Percentiles rank a stretch among this genome's conserved stretches.
These are phyloP conservation scores for Lyophyllum shimeji DNA, from an alignment of 768 basidiomycete genomes.

Conservation along the genomic window DNA sequence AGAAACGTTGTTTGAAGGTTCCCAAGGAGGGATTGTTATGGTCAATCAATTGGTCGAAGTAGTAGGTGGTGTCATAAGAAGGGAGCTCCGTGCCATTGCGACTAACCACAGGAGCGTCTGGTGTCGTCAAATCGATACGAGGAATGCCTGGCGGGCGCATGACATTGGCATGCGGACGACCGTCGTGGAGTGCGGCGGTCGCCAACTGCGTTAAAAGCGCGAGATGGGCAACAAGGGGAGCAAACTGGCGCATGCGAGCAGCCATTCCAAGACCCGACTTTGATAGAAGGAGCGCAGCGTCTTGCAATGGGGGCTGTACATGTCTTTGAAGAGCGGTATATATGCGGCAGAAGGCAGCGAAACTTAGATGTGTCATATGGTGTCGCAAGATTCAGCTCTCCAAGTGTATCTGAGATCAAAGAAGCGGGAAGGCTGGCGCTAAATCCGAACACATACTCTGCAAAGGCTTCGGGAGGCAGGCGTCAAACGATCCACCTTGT, in stretches of 20 bases:
- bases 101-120: conserved; percentile 36
- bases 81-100: conserved; percentile 44
- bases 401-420: conserved; percentile 9
- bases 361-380: conserved; percentile 15
- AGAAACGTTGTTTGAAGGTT: conserved; percentile 75
- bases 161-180: conserved; percentile 41
- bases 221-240: conserved; percentile 19
- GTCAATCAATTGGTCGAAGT: conserved; percentile 59
- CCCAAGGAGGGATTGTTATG: conserved; percentile 57
- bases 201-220: conserved; percentile 19
- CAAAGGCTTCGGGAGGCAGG: not conserved
- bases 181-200: conserved; percentile 33
- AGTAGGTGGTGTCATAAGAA: conserved; percentile 45
- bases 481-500: not conserved
- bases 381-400: conserved; percentile 4
- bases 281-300: too few species aligned
- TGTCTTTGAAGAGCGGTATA: conserved; percentile 4
- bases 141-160: conserved; percentile 38
- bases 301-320: too few species aligned
- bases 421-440: conserved; percentile 5
- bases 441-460: conserved; percentile 8
- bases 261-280: too few species aligned
- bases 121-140: conserved; percentile 22
- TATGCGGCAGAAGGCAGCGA: not conserved
- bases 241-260: conserved; percentile 17